Percentiles rank a stretch among this genome's conserved stretches.
Evolutionary conservation across 495 filamentous ascomycete species (phyloP).

Genomic region (Emericellopsis terricola): DNA sequence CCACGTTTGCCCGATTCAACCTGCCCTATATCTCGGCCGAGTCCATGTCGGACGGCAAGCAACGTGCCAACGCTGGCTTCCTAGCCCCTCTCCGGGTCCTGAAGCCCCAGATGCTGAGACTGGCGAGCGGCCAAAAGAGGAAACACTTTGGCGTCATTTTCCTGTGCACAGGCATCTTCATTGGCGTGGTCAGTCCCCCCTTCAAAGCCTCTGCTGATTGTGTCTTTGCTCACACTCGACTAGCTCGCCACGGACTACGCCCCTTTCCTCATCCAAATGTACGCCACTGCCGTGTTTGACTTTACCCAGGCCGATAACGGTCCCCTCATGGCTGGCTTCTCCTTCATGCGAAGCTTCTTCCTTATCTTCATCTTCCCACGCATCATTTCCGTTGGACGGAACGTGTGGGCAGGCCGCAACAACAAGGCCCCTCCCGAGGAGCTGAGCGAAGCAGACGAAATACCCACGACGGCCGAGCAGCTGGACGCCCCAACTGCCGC

Average conservation of each 20-base stretch:
- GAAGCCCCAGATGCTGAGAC: slow-evolving; percentile 23
- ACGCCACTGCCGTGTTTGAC: slow-evolving; percentile 32
- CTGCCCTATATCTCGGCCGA: slow-evolving; percentile 23
- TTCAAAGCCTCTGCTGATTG: neutral
- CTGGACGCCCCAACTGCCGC: too few relatives aligned
- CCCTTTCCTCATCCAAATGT: slow-evolving; percentile 31
- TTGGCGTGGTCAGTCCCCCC: slow-evolving; percentile 25
- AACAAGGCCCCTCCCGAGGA: neutral
- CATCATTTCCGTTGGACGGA: slow-evolving; percentile 30
- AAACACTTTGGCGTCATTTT: slow-evolving; percentile 33
- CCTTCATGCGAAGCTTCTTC: slow-evolving; percentile 33
- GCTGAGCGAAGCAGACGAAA: neutral
- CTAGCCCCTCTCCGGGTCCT: slow-evolving; percentile 36
- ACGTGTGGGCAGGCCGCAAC: neutral
- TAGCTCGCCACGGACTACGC: slow-evolving; percentile 36
- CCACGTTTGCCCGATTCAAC: slow-evolving; percentile 16
- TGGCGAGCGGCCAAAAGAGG: slow-evolving; percentile 18
- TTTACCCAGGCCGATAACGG: slow-evolving; percentile 36
- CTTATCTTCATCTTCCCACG: slow-evolving; percentile 34
- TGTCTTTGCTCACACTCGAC: neutral
- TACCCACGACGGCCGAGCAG: neutral
- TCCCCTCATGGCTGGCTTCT: slow-evolving; percentile 30
- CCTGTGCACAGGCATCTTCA: slow-evolving; percentile 33
- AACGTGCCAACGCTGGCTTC: slow-evolving; percentile 21
- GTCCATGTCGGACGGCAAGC: slow-evolving; percentile 8